These are phyloP conservation scores for Tuber borchii DNA, from an alignment of 495 filamentous ascomycete genomes.

Conservation along the genomic window DNA sequence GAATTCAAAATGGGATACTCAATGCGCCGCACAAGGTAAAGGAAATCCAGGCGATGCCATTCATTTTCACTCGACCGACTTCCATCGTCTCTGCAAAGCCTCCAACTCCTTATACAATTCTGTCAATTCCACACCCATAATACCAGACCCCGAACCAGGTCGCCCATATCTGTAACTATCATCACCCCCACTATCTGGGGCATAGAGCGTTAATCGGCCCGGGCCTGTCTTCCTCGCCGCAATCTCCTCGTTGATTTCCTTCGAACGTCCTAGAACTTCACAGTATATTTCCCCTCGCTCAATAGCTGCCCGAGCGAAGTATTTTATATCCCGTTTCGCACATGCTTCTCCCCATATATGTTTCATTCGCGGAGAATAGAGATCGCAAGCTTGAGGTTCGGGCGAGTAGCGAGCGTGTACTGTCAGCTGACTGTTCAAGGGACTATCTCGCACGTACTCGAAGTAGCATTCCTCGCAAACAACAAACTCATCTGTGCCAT, in stretches of 20 bases:
- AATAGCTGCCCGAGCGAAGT: slow-evolving; percentile 26
- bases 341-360: slow-evolving; percentile 41
- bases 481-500: slow-evolving; percentile 44
- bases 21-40: not conserved
- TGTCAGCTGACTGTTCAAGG: slow-evolving; percentile 38
- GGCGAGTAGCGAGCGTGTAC: slow-evolving; percentile 33
- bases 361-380: slow-evolving; percentile 46
- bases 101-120: slow-evolving; percentile 30
- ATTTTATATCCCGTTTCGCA: slow-evolving; percentile 20
- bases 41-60: not conserved
- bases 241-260: slow-evolving; percentile 30
- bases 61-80: slow-evolving; percentile 22
- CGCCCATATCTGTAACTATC: slow-evolving; percentile 22
- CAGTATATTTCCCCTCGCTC: slow-evolving; percentile 30
- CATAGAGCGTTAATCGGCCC: slow-evolving; percentile 13
- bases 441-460: slow-evolving; percentile 42
- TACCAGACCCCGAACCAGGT: slow-evolving; percentile 8
- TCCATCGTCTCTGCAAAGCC: slow-evolving; percentile 29
- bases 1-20: not conserved
- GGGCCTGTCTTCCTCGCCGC: slow-evolving; percentile 18
- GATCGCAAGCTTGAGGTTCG: slow-evolving; percentile 41
- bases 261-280: slow-evolving; percentile 25
- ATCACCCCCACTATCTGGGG: slow-evolving; percentile 20
- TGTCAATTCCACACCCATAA: slow-evolving; percentile 10
- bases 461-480: slow-evolving; percentile 45